phyloP scores from a whole-genome alignment of 495 filamentous ascomycete species.

The Amorphotheca resinae region DNA sequence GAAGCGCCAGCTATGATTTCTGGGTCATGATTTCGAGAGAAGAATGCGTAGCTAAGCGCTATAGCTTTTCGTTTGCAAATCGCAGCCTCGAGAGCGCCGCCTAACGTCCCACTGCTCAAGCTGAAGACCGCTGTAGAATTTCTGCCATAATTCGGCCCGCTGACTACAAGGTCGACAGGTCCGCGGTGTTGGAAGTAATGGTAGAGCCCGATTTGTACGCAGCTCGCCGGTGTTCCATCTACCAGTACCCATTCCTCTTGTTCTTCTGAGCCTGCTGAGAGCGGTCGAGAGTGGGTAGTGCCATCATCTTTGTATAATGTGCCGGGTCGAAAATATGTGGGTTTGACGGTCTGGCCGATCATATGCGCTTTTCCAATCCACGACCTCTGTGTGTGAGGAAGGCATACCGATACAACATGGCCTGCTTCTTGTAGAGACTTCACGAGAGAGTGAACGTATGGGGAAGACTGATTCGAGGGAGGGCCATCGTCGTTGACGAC shows the following conservation, averaged over 20 bases:
- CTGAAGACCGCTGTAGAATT: constrained; percentile 89
- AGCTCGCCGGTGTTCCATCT: constrained; percentile 76
- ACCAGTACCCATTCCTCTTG: constrained; percentile 89
- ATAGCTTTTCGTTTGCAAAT: constrained; percentile 64
- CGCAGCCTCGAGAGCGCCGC: constrained; percentile 87
- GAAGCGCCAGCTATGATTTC: constrained; percentile 63
- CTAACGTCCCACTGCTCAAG: constrained; percentile 80
- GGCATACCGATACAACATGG: constrained; percentile 75
- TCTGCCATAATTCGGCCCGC: constrained; percentile 87
- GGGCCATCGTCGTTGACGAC: constrained; percentile 93
- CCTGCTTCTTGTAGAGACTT: constrained; percentile 62
- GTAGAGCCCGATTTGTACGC: constrained; percentile 79
- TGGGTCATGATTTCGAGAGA: constrained; percentile 62
- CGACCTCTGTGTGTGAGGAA: constrained; percentile 83
- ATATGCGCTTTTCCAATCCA: constrained; percentile 99
- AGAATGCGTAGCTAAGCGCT: constrained; percentile 82
- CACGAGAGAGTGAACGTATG: constrained; percentile 83
- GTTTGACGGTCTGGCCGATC: constrained; percentile 70
- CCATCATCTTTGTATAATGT: constrained; percentile 54
- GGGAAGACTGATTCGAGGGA: constrained; percentile 78
- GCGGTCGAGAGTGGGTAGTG: constrained; percentile 43
- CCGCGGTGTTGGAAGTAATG: constrained; percentile 74
- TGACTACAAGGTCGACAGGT: constrained; percentile 74
- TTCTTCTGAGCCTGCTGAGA: constrained; percentile 34
- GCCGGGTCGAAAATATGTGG: constrained; percentile 74